Evolutionary conservation across 106 monocot species (phyloP), one percentile per base, ranked within the genome.

Genomic region (Xerophyta viscosa): DNA sequence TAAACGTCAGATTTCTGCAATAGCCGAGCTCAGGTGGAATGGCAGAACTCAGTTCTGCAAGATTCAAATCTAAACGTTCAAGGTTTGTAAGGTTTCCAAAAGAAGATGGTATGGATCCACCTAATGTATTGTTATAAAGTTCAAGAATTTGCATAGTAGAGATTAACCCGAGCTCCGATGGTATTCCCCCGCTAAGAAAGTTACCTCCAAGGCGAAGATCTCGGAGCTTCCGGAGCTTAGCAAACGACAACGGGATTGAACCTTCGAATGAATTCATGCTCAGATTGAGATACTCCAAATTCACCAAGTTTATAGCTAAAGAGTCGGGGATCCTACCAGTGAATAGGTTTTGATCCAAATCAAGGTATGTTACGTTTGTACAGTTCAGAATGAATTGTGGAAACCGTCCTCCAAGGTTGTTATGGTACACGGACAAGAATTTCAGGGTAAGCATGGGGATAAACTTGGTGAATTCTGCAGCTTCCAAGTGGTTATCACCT

Each of bases 281-380:
- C 20, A 93, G 79, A 36, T 81, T 77, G 44, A 93, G 67, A 37
- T 71, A 70, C 52, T 61, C 18, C 2, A 93, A 74, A 10, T 65
- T 48, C 24, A 49, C 47, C 33, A 92, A 37, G 0, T 51, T 62
- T 15, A 58, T 62, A 0, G 55, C 43, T 15, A 87, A 12, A 0
- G 57, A 26, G 3, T 50, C 59, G 8, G 80, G 89, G 20, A 89
- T 59, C 2, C 48, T 44, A 0, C 83, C 83, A 0, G 68, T 37
- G 27, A 83, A 39, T 13, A 5, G 11, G 43, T 81, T 77, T 14
- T 28, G 18, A 0, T 71, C 67, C n/a, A 82, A 59, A 44, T 92
- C 81, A 11, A 93, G 60, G 44, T 62, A 85, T 0, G 65, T 85
- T 6, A 82, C 21, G 29, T 76, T 83, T 10, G 58, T 60, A 39